Evolutionary conservation across 2,329 filamentous ascomycete species (phyloP), one percentile per base, ranked within the genome.

Genomic region (Boeremia exigua): DNA sequence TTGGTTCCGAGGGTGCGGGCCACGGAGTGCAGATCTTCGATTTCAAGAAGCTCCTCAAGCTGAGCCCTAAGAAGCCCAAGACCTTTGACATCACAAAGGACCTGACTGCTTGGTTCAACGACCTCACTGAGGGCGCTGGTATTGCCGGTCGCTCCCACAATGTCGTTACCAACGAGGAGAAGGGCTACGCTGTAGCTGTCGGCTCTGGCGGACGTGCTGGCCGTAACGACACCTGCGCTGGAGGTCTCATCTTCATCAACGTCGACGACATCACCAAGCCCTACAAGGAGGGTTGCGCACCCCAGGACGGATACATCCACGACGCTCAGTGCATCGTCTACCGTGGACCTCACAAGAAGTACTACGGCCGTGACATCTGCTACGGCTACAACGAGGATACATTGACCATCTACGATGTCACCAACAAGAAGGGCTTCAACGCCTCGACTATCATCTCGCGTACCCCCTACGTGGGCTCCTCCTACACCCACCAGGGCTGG

Each of bases 1-100:
- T 80, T 28, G 78, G 78, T n/a, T 71, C 67, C 23, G 72, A 75
- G 54, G 72, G 70, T 37, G 50, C 38, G 40, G 68, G 76, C 60
- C 84, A 87, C 71, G 80, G 81, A 38, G 77, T 88, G 33, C 85
- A 87, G 69, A 78, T 87, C 70, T 88, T 88, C 63, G 85, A 88
- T 70, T 76, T 87, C 79, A 67, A 69, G 59, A 74, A 81, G 63
- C 61, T 75, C 15, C 64, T 75, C 25, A 68, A 69, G 30, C 59
- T 75, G 25, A 63, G 67, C 37, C 66, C 71, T 2, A 72, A 71
- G 61, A 68, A 58, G 40, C 71, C 73, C 1, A 65, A 68, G 37
- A 64, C 56, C 17, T 75, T 75, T 43, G 60, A 62, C 45, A 70
- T 66, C 10, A 48, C 60, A 4, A 67, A 59, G 14, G 72, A 75